phyloP scores from a whole-genome alignment of 164 flowering plant species.

The Stephania cephalantha region DNA sequence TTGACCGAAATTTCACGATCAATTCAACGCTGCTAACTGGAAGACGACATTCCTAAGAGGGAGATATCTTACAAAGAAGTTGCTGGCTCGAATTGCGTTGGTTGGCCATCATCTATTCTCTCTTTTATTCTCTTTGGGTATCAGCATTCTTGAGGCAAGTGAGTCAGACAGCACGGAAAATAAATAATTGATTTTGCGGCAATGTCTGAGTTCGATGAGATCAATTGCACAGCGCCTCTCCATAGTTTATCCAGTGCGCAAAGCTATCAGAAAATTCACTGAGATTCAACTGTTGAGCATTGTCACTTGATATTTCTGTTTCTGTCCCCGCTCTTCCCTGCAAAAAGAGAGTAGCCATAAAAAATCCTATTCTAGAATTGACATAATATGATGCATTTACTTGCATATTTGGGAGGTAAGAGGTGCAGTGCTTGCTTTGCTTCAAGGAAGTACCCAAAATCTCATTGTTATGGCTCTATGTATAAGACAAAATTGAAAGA shows the following conservation, averaged over 20 bases:
- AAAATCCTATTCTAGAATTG: neutral
- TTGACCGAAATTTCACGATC: slow-evolving; percentile 3
- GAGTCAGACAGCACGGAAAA: slow-evolving; percentile 13
- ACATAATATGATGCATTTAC: neutral
- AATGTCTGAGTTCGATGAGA: neutral
- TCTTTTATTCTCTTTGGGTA: slow-evolving; percentile 14
- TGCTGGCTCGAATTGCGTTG: slow-evolving; percentile 12
- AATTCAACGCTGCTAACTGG: slow-evolving; percentile 10
- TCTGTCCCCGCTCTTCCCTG: slow-evolving; percentile 41
- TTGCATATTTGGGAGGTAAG: too few species aligned
- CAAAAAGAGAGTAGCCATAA: neutral
- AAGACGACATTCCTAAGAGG: slow-evolving; percentile 2
- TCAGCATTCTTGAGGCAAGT: slow-evolving; percentile 37
- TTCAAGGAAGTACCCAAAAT: too few species aligned
- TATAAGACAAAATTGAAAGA: too few species aligned
- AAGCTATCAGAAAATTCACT: slow-evolving; percentile 46
- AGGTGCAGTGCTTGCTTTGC: too few species aligned
- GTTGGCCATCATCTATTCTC: slow-evolving; percentile 1
- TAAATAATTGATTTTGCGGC: neutral
- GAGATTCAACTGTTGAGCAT: slow-evolving; percentile 18
- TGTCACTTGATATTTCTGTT: slow-evolving; percentile 22
- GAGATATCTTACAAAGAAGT: slow-evolving; percentile 15
- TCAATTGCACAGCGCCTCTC: slow-evolving; percentile 42
- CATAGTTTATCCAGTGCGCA: slow-evolving; percentile 54
- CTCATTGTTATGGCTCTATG: too few species aligned